Conservation (phyloP, 805 yeast species). For the Wickerhamomyces subpelliculosus region DNA sequence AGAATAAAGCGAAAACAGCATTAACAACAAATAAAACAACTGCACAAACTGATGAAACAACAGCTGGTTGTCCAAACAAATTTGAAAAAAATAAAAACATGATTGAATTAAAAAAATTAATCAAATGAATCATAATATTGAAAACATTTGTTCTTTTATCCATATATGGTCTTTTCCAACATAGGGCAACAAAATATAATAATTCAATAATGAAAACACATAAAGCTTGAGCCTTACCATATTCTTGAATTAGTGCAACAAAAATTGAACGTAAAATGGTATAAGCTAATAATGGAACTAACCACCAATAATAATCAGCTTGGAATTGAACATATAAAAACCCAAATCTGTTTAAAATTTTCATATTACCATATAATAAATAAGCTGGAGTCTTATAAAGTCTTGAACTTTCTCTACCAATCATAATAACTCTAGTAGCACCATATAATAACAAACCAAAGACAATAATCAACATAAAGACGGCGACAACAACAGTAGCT, state of each 20-base stretch:
- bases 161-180: conserved; percentile 82
- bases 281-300: conserved; percentile 57
- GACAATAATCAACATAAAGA: conserved; percentile 53
- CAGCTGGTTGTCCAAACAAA: conserved; percentile 74
- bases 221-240: conserved; percentile 79
- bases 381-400: conserved; percentile 90
- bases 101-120: conserved; percentile 74
- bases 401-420: conserved; percentile 64
- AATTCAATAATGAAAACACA: conserved; percentile 72
- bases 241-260: conserved; percentile 76
- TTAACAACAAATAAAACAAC: conserved; percentile 83
- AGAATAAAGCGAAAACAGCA: conserved; percentile 79
- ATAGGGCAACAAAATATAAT: conserved; percentile 53
- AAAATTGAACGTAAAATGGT: conserved; percentile 69
- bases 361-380: conserved; percentile 76
- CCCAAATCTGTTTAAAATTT: conserved; percentile 79
- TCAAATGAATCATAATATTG: conserved; percentile 78
- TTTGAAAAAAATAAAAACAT: conserved; percentile 87
- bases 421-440: conserved; percentile 59
- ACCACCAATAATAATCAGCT: conserved; percentile 83
- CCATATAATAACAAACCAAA: conserved; percentile 63
- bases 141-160: conserved; percentile 92
- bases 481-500: conserved; percentile 77
- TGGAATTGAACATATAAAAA: conserved; percentile 87
- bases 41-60: conserved; percentile 89